Evolutionary conservation across 2,329 filamentous ascomycete genomes (phyloP).

Genomic region (Basipetospora chlamydospora): DNA sequence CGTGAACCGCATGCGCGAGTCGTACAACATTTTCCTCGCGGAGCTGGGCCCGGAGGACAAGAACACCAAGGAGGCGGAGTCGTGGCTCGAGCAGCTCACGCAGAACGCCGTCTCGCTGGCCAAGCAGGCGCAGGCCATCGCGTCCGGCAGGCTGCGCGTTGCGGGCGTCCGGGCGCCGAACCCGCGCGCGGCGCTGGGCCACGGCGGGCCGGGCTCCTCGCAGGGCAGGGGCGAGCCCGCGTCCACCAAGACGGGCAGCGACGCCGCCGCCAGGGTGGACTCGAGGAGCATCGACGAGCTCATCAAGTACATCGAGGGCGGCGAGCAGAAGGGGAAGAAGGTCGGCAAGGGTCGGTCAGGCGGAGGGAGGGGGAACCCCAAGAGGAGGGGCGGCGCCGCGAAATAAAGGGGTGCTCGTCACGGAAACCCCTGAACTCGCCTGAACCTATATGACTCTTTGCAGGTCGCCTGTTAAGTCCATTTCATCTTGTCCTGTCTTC

Average conservation of each 20-base stretch:
- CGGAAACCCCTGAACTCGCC: too few relatives aligned
- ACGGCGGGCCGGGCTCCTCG: slow-evolving; percentile 37
- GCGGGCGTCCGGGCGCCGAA: slow-evolving; percentile 52
- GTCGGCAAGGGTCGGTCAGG: slow-evolving; percentile 39
- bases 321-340: slow-evolving; percentile 34
- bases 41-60: slow-evolving; percentile 82
- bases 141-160: slow-evolving; percentile 58
- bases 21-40: slow-evolving; percentile 84
- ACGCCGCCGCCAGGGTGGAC: slow-evolving; percentile 34
- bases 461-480: too few relatives aligned
- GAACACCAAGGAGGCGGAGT: slow-evolving; percentile 96
- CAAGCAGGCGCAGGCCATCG: slow-evolving; percentile 79
- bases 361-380: slow-evolving; percentile 35
- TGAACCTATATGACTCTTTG: too few relatives aligned
- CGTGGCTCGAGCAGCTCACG: slow-evolving; percentile 90
- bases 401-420: neutral
- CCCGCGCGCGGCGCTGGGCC: slow-evolving; percentile 1
- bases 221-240: slow-evolving; percentile 1
- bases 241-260: slow-evolving; percentile 14
- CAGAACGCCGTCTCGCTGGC: slow-evolving; percentile 90
- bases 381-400: slow-evolving; percentile 28
- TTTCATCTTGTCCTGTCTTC: too few relatives aligned
- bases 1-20: slow-evolving; percentile 87
- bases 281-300: slow-evolving; percentile 84
- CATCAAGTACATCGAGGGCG: slow-evolving; percentile 84